Conservation (phyloP, 192 early-diverging fungal species). For the Coemansia sp. region DNA sequence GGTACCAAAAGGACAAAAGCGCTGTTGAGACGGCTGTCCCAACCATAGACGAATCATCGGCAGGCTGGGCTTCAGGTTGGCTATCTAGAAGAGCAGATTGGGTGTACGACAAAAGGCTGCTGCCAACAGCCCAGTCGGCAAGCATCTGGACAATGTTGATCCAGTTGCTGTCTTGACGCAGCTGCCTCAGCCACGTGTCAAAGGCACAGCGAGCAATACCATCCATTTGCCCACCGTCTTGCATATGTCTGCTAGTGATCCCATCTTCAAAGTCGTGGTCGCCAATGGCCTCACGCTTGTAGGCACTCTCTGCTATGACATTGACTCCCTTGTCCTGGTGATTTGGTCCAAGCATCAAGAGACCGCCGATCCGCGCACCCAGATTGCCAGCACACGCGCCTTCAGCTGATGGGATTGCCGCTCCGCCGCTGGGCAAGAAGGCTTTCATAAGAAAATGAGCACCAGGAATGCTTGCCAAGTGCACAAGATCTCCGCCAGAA, state of each 20-base stretch:
- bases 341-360: slow-evolving; percentile 23
- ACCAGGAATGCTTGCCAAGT: not conserved
- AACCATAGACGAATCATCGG: not conserved
- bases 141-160: slow-evolving; percentile 27
- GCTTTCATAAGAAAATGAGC: not conserved
- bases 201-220: not conserved
- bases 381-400: slow-evolving; percentile 11
- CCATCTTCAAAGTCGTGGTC: not conserved
- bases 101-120: slow-evolving; percentile 19
- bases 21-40: not conserved
- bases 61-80: not conserved
- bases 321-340: not conserved
- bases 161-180: slow-evolving; percentile 25
- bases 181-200: not conserved
- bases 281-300: not conserved
- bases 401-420: not conserved
- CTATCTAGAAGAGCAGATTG: not conserved
- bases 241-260: not conserved
- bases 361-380: slow-evolving; percentile 46
- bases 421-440: not conserved
- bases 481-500: not conserved
- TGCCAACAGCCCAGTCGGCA: slow-evolving; percentile 37
- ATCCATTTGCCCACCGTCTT: not conserved
- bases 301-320: not conserved
- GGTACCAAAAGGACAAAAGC: not conserved